Conservation (phyloP, 345 rosid species). For the Eucalyptus sideroxylon region DNA sequence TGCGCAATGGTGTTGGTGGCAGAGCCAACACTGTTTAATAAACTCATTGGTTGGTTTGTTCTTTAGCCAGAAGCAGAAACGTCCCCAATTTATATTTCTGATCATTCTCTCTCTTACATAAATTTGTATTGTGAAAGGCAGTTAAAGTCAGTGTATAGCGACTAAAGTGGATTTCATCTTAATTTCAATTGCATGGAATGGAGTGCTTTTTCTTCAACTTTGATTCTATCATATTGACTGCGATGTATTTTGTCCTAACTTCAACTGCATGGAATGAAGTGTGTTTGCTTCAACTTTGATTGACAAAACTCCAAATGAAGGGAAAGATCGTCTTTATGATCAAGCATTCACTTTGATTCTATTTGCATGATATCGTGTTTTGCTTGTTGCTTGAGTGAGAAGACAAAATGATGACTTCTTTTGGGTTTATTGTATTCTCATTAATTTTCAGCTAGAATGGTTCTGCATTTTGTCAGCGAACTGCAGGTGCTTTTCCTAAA, state of each 20-base stretch:
- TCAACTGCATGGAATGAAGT: background rate
- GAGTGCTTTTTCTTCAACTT: background rate
- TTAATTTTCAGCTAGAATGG: background rate
- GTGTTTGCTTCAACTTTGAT: background rate
- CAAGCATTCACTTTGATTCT: background rate
- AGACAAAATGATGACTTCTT: background rate
- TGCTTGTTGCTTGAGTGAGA: background rate
- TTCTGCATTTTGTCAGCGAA: background rate
- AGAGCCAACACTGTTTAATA: background rate
- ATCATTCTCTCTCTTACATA: background rate
- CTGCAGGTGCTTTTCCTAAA: background rate
- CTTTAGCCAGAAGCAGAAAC: background rate
- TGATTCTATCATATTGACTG: background rate
- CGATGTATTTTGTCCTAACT: background rate
- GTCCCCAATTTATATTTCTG: background rate
- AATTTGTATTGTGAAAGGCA: background rate
- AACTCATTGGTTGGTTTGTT: background rate
- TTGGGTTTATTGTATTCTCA: background rate
- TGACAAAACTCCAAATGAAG: background rate
- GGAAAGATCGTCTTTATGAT: background rate
- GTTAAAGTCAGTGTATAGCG: background rate
- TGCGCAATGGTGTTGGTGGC: background rate
- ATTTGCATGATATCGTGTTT: background rate
- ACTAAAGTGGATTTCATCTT: background rate
- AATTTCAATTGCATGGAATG: background rate